These are phyloP conservation scores for Vinca major DNA, from an alignment of 305 asterid species.

Conservation along the genomic window DNA sequence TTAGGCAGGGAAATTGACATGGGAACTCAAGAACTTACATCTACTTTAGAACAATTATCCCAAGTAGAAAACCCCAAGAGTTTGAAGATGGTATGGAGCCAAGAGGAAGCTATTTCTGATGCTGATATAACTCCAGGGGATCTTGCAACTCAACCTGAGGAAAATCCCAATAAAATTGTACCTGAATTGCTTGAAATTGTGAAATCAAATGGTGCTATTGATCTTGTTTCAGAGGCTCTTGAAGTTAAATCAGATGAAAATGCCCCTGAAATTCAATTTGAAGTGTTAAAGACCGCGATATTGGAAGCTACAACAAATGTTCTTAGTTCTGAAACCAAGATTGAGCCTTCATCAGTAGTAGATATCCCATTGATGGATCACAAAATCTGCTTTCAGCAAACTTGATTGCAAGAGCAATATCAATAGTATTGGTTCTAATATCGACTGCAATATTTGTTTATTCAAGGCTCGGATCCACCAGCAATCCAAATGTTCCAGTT, in stretches of 20 bases:
- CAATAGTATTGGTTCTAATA: conserved; percentile 23
- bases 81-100: conserved; percentile 17
- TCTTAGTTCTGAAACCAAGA: background rate
- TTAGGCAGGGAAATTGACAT: conserved; percentile 11
- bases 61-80: conserved; percentile 14
- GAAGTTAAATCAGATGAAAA: no score
- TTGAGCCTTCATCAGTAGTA: background rate
- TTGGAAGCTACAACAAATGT: no score
- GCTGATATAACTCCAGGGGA: background rate
- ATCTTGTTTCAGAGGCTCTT: background rate
- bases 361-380: conserved; percentile 11
- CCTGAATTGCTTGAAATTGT: conserved; percentile 13
- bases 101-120: conserved; percentile 13
- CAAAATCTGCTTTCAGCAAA: conserved; percentile 11
- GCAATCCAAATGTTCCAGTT: background rate
- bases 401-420: conserved; percentile 20
- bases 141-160: background rate
- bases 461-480: conserved; percentile 15
- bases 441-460: conserved; percentile 25
- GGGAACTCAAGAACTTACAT: conserved; percentile 20
- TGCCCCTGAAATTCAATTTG: no score
- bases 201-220: background rate
- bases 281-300: no score
- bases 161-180: conserved; percentile 11
- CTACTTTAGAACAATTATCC: conserved; percentile 13